These are phyloP conservation scores for Arthrobotrys sinensis DNA, from an alignment of 2,329 filamentous ascomycete species.

Conservation along the genomic window DNA sequence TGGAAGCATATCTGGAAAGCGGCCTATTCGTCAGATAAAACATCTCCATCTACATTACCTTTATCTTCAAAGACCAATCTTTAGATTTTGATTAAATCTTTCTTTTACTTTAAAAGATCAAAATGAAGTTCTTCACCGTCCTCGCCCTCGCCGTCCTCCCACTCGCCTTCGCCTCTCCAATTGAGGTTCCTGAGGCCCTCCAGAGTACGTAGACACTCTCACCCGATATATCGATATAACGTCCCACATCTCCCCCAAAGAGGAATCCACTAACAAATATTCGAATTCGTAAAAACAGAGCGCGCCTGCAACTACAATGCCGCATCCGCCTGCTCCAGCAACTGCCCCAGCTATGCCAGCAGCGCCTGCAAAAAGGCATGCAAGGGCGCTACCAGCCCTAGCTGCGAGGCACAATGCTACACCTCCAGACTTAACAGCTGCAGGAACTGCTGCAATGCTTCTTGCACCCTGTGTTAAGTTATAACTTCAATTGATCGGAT, in stretches of 20 bases:
- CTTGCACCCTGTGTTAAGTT: constrained; percentile 1
- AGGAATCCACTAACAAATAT: not conserved
- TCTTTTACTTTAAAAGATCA: not conserved
- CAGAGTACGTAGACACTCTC: constrained; percentile 3
- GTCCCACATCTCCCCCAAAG: not conserved
- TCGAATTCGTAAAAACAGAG: constrained; percentile 1
- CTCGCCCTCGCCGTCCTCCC: constrained; percentile 31
- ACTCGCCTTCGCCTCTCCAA: constrained; percentile 30
- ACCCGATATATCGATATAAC: not conserved
- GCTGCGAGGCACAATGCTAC: constrained; percentile 30
- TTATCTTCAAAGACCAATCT: constrained; percentile 1
- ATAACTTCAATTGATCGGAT: not conserved
- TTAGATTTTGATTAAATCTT: not conserved
- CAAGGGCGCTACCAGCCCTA: constrained; percentile 6
- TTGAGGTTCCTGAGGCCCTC: constrained; percentile 20
- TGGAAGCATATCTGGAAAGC: not conserved
- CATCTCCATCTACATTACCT: not conserved
- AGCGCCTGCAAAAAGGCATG: not conserved
- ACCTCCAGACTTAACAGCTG: constrained; percentile 4
- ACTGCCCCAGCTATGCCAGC: not conserved
- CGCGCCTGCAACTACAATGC: constrained; percentile 22
- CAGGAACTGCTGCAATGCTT: constrained; percentile 15
- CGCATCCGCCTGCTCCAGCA: constrained; percentile 3
- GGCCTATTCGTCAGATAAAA: constrained; percentile 9
- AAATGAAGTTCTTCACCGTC: constrained; percentile 51